Conservation (phyloP, 2,329 filamentous ascomycete species). For the Epichloe hybrida region DNA sequence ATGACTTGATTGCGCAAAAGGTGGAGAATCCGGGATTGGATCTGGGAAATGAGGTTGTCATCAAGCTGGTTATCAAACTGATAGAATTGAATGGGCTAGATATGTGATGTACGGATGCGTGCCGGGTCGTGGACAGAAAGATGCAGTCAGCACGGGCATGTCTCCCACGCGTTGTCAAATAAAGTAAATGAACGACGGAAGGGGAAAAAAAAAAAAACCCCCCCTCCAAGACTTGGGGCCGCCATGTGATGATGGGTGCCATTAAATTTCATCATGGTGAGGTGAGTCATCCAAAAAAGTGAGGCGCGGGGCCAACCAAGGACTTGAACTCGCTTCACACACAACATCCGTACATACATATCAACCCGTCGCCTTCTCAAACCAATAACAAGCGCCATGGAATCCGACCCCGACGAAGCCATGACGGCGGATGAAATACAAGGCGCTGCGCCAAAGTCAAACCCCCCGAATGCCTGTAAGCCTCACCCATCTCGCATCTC, state of each 20-base stretch:
- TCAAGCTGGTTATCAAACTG: conserved; percentile 63
- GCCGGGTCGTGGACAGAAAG: not conserved
- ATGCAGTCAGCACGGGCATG: not conserved
- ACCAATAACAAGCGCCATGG: not conserved
- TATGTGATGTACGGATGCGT: conserved; percentile 23
- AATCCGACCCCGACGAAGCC: conserved; percentile 24
- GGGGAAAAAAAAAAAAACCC: not conserved
- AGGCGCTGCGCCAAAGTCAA: conserved; percentile 15
- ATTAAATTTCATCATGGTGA: too few species aligned
- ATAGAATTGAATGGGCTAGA: conserved; percentile 86
- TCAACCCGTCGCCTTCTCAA: not conserved
- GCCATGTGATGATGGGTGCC: too few species aligned
- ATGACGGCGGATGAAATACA: conserved; percentile 29
- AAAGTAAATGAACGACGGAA: not conserved
- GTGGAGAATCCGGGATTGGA: conserved; percentile 60
- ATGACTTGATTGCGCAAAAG: conserved; percentile 67
- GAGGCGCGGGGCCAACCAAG: not conserved
- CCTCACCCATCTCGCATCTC: not conserved
- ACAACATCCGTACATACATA: not conserved
- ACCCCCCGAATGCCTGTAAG: conserved; percentile 29
- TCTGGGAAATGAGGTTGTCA: conserved; percentile 49
- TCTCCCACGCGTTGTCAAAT: too few species aligned
- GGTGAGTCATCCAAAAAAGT: not conserved
- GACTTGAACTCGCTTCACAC: not conserved
- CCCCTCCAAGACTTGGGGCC: too few species aligned